Evolutionary conservation across 2,329 filamentous ascomycete genomes (phyloP), one percentile per base, ranked within the genome.

Genomic region (Cladosporium sp.): DNA sequence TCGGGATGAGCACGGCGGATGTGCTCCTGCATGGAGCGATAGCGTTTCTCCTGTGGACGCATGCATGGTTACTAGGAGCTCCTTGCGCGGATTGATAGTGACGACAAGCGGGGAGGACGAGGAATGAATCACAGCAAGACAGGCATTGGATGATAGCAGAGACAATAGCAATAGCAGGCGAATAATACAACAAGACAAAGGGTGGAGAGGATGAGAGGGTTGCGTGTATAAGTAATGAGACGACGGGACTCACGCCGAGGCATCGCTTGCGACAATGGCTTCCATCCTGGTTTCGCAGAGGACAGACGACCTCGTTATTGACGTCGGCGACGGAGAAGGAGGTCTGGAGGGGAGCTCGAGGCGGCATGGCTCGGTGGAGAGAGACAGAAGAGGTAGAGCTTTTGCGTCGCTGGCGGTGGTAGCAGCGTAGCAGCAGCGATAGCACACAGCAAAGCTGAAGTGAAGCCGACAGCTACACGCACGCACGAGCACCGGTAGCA

Each of bases 21-120:
- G 68, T 99, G 93, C 80, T 99, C 93, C 74, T 97, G 93, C 89
- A 99, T 97, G 57, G 92, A 97, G 70, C 93, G 90, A 75, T 91
- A 99, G 61, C 89, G 83, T 73, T 95, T 95, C 76, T 95, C 89
- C 89, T 95, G 72, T 69, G 60, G 41, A 40, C 40, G 41, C 24
- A 40, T 29, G 42, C 48, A 51, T 51, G 32, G 48, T 51, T 51
- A 51, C 48, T 51, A 44, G 20, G 41, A 30, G 34, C 20, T 51
- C 48, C 42, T 29, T 43, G 47, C 27, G 39, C 27, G 47, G 3
- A 34, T 15, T 22, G 43, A 22, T 20, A 11, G 12, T 15, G 40
- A 43, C 22, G 48, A 38, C 9, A 24, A 43, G 15, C 18, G 39
- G 29, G 36, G 20, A 20, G 37, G 8, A 37, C n/a, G 20, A 32